Percentiles rank a stretch among this genome's conserved stretches.
Evolutionary conservation across 1,139 yeast species (phyloP).

Genomic region (Yamadazyma taylorii): DNA sequence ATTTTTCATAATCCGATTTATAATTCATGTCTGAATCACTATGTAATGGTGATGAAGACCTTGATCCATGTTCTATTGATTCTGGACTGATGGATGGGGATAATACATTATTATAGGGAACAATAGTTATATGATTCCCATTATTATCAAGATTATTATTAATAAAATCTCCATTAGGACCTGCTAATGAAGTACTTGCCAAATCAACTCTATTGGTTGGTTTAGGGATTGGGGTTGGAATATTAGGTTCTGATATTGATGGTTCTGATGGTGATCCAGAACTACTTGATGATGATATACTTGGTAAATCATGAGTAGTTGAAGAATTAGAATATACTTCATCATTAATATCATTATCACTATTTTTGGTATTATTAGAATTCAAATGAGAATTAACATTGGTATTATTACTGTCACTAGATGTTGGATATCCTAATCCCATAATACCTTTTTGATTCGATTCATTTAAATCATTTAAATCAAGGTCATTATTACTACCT

Average conservation of each 20-base stretch:
- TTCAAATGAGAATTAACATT: slow-evolving; percentile 2
- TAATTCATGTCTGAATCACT: slow-evolving; percentile 2
- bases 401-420: slow-evolving; percentile 12
- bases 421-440: slow-evolving; percentile 1
- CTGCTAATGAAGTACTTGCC: slow-evolving; percentile 4
- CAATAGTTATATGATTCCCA: slow-evolving; percentile 19
- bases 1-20: slow-evolving; percentile 20
- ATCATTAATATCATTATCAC: slow-evolving; percentile 2
- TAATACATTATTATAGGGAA: slow-evolving; percentile 23
- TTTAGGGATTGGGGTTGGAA: slow-evolving; percentile 1
- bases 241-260: background rate
- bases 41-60: background rate
- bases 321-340: slow-evolving; percentile 1
- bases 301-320: background rate
- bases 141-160: slow-evolving; percentile 10
- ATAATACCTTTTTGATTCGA: background rate
- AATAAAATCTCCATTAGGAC: slow-evolving; percentile 12
- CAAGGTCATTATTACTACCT: slow-evolving; percentile 6
- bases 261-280: background rate
- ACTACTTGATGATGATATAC: slow-evolving; percentile 3
- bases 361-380: slow-evolving; percentile 1
- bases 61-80: slow-evolving; percentile 5
- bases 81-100: slow-evolving; percentile 21
- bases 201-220: background rate
- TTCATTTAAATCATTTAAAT: background rate